Evolutionary conservation across 495 filamentous ascomycete genomes (phyloP), one percentile per base, ranked within the genome.

Genomic region (Lepidopterella palustris): DNA sequence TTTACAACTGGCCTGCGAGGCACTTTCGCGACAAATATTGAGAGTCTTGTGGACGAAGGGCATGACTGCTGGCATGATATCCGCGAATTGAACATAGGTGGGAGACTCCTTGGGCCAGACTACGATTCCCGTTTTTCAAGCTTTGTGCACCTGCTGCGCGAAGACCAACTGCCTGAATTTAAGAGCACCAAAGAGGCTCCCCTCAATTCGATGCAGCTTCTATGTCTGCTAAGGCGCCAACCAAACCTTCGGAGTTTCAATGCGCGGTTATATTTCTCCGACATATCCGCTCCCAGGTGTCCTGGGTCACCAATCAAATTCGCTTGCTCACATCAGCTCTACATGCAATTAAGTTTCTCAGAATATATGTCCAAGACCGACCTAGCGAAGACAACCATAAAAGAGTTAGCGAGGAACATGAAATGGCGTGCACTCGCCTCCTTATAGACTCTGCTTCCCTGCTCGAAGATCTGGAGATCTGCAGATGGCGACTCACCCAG

Each of bases 91-190:
- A 18, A 6, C 25, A 39, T 48, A 39, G 8, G 39, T 8, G 39
- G n/a, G n/a, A 45, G 18, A 18, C n/a, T n/a, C n/a, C 6, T n/a
- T 8, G 25, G 40, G n/a, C 20, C 35, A 11, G 40, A 28, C n/a
- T 31, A 27, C 54, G 32, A 57, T 15, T 23, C 55, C 32, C 5
- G 5, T 18, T 57, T 57, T 24, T 47, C 31, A 26, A 6, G 39
- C 39, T 47, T 57, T 25, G 47, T 57, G 55, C 11, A 28, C 39
- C 24, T 57, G 39, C 26, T 57, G 20, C 9, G 39, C 55, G 25
- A 48, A 8, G 55, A 57, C 40, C 55, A 57, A 28, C 47, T 57
- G 55, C 55, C 47, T 25, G 35, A 57, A 8, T 57, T 47, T 13
- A 48, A 25, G 20, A 48, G 55, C 35, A 21, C 18, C 55, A 57